Conservation (phyloP, 208 protist genomes). For the Wallacemonas sp. region DNA sequence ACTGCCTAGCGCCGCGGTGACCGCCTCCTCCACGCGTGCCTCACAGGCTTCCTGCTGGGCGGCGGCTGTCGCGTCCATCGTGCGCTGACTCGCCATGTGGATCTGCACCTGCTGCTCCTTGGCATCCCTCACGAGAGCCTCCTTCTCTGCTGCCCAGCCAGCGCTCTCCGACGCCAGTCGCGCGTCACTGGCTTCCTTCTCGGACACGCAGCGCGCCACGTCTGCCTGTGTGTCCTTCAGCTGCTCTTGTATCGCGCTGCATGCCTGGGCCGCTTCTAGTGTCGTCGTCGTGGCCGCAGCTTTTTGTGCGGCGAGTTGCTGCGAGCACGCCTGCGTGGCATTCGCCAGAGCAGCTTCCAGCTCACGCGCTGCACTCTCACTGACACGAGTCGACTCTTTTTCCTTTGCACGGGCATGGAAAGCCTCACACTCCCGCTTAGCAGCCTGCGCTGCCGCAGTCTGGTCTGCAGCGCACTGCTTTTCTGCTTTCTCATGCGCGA, state of each 20-base stretch:
- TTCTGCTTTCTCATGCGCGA: not conserved
- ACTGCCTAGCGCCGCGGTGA: not conserved
- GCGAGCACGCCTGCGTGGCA: not conserved
- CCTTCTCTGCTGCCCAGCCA: not conserved
- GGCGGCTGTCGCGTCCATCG: not conserved
- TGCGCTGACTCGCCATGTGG: not conserved
- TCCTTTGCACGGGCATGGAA: no score
- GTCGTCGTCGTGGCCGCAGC: not conserved
- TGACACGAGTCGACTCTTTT: no score
- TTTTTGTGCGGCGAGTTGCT: not conserved
- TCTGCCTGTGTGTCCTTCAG: slow-evolving; percentile 7
- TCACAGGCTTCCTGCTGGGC: slow-evolving; percentile 5
- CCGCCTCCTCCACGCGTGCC: not conserved
- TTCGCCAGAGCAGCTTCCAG: not conserved
- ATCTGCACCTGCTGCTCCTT: not conserved
- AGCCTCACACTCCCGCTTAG: slow-evolving; percentile 1
- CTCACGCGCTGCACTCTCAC: not conserved
- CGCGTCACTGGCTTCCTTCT: slow-evolving; percentile 4
- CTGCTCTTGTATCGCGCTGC: not conserved
- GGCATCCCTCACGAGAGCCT: not conserved
- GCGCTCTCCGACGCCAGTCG: not conserved
- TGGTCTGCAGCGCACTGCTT: slow-evolving; percentile 11
- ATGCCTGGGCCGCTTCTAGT: not conserved
- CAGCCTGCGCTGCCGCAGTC: slow-evolving; percentile 14
- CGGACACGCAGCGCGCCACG: slow-evolving; percentile 12